Percentiles rank a stretch among this genome's conserved stretches.
Evolutionary conservation across 148 eudicot species (phyloP).

Genomic region (Cornus controversa): DNA sequence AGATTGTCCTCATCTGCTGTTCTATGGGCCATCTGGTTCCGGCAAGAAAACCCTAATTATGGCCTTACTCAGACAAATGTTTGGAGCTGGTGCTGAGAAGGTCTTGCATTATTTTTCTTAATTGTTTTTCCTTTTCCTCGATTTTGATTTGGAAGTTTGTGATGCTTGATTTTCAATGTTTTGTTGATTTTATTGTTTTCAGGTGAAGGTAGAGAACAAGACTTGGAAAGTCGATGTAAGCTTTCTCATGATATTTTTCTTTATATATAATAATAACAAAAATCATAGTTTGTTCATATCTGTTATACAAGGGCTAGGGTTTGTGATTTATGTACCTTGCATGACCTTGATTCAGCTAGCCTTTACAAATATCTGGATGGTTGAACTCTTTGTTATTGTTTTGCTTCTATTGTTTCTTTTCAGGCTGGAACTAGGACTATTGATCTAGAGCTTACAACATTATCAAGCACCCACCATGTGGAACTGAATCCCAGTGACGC

Average conservation of each 20-base stretch:
- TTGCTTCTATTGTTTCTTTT: constrained; percentile 7
- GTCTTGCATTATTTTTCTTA: constrained; percentile 20
- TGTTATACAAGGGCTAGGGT: background rate
- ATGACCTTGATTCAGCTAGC: background rate
- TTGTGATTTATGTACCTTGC: no score
- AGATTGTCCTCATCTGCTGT: constrained; percentile 95
- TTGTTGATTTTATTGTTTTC: constrained; percentile 17
- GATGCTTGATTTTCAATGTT: background rate
- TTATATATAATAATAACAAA: background rate
- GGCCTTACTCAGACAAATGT: constrained; percentile 92
- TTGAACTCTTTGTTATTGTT: background rate
- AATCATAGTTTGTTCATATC: background rate
- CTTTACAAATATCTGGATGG: background rate
- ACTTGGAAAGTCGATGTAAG: constrained; percentile 93
- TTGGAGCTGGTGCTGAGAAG: constrained; percentile 88
- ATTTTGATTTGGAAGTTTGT: background rate
- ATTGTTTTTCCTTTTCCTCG: background rate
- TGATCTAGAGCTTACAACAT: constrained; percentile 86
- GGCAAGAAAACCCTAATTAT: constrained; percentile 97
- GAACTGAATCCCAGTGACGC: constrained; percentile 96
- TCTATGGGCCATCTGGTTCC: constrained; percentile 85
- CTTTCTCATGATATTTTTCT: background rate
- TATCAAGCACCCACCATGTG: constrained; percentile 88
- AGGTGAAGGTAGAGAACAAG: constrained; percentile 94
- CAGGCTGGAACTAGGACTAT: constrained; percentile 90